Evolutionary conservation across 768 basidiomycete species (phyloP), one percentile per base, ranked within the genome.

Genomic region (Podaxis carcinomalis): DNA sequence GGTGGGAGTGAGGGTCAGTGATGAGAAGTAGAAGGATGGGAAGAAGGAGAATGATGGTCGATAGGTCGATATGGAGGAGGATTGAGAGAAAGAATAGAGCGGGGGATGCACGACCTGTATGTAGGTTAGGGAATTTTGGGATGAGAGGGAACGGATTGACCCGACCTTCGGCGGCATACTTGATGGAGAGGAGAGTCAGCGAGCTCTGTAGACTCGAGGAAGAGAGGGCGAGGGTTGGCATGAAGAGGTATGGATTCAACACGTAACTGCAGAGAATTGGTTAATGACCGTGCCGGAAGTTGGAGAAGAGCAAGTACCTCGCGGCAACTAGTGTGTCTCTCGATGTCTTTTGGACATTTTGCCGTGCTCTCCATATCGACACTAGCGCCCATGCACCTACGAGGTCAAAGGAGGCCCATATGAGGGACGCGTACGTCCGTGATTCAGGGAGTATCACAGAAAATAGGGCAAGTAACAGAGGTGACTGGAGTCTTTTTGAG

Each of bases 161-260:
- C 61, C 23, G 61, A 90, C 93, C 84, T 78, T 82, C 75, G 37
- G 84, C 78, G 0, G 91, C 92, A 66, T 86, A 88, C 77, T 86
- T 82, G 42, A 97, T 71, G 3, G 88, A 68, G 1, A 89, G 66
- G 1, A 96, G 76, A 28, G 85, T 75, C 5, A 92, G 71, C 1
- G 87, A 78, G 69, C 92, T 96, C 68, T 96, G 93, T 14, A 98
- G 77, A 1, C 86, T 82, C 0, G 93, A 89, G 0, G 92, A 92
- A 0, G 95, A 95, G 10, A 87, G 76, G 0, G 93, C 90, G 5
- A 96, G 77, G 32, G 86, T 87, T 0, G 95, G 85, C 1, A 94
- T 77, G 59, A 96, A 72, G 6, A 91, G 74, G 71, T 97, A 97
- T 2, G 97, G 97, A 66, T 98, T 97, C 53, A 96, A 72, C 19